A percentile compares a stretch with the other conserved stretches of the same genome.
These are phyloP conservation scores for Akanthomyces muscarius DNA, from an alignment of 2,329 filamentous ascomycete species.

Conservation along the genomic window DNA sequence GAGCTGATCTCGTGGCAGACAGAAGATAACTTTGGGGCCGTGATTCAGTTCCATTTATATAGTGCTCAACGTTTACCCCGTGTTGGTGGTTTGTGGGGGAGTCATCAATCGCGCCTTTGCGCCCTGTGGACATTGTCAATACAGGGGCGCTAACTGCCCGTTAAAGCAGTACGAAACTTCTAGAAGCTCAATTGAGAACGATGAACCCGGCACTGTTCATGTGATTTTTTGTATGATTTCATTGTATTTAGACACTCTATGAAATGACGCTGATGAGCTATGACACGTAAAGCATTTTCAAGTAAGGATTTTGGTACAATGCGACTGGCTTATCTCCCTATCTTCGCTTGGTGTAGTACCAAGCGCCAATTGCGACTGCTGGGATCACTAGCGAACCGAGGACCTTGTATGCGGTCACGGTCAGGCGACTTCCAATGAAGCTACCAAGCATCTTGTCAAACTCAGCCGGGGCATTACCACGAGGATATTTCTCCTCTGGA, in stretches of 20 bases:
- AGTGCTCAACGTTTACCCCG: neutral
- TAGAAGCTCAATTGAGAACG: neutral
- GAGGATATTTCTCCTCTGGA: constrained; percentile 28
- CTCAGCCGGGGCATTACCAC: constrained; percentile 27
- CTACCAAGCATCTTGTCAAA: constrained; percentile 23
- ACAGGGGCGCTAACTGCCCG: neutral
- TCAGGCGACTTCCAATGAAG: neutral
- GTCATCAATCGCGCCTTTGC: constrained; percentile 15
- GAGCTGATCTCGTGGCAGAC: neutral
- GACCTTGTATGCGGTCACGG: neutral
- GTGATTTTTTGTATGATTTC: neutral
- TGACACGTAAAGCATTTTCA: neutral
- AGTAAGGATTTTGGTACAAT: no score
- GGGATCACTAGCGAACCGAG: constrained; percentile 3
- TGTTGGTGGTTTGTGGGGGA: constrained; percentile 3
- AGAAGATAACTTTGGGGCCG: neutral
- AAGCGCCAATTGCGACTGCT: neutral
- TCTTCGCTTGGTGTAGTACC: constrained; percentile 14
- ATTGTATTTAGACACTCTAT: neutral
- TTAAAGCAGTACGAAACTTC: neutral
- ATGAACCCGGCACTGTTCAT: neutral
- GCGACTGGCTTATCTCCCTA: neutral
- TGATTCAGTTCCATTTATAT: neutral
- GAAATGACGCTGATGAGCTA: neutral
- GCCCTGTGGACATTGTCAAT: neutral